These are phyloP conservation scores for Chlorella sp. DNA, from an alignment of 139 green algal genomes.

Conservation along the genomic window DNA sequence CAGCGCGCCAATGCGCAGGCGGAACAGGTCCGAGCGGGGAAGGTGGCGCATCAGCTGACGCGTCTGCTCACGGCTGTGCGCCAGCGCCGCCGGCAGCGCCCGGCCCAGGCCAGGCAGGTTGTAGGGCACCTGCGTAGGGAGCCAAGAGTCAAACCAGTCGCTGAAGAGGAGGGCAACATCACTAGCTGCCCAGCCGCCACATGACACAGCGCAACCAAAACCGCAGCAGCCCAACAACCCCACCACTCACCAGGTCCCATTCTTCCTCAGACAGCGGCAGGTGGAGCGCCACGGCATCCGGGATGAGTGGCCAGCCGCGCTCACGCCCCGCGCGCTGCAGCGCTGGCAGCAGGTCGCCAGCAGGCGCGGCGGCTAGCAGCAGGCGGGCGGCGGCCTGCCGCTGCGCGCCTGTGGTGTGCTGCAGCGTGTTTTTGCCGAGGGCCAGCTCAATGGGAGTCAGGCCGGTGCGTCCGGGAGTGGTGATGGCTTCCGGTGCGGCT, in stretches of 20 bases:
- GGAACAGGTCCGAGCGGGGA: no score
- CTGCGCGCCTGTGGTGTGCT: neutral
- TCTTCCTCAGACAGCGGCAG: neutral
- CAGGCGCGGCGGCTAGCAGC: neutral
- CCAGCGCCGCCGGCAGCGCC: no score
- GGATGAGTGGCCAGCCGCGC: conserved; percentile 4
- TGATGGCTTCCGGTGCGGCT: neutral
- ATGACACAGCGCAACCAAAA: no score
- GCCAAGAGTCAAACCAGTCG: no score
- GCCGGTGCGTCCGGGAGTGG: neutral
- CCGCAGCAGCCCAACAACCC: no score
- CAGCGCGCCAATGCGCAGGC: no score
- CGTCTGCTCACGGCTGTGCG: no score
- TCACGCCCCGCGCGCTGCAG: neutral
- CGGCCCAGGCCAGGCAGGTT: no score
- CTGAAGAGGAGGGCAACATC: no score
- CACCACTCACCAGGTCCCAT: neutral
- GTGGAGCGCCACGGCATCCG: neutral
- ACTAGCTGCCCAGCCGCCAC: no score
- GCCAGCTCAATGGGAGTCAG: neutral
- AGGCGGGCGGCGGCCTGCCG: neutral
- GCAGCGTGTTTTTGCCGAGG: neutral
- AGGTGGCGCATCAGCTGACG: no score
- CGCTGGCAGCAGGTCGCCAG: neutral
- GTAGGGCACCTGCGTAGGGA: no score